These are phyloP conservation scores for Tolypocladium tundrense DNA, from an alignment of 2,329 filamentous ascomycete genomes.

Conservation along the genomic window DNA sequence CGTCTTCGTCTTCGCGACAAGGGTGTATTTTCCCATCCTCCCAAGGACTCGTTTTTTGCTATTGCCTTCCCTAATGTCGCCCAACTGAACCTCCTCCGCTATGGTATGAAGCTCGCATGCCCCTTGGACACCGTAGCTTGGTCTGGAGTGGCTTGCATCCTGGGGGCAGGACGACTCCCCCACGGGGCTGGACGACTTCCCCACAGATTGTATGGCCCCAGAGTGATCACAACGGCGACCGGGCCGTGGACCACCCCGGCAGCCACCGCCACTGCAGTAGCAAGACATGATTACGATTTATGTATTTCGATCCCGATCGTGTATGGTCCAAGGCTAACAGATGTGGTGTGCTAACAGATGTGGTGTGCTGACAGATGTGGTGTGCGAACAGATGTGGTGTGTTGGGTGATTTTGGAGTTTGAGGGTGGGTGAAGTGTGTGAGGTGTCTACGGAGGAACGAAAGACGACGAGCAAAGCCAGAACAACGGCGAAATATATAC, in stretches of 20 bases:
- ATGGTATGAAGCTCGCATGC: background rate
- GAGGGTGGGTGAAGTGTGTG: no score
- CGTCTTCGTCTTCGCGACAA: background rate
- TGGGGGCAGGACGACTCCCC: background rate
- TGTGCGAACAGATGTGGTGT: no score
- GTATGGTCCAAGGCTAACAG: background rate
- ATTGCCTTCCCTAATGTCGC: background rate
- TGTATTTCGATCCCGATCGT: background rate
- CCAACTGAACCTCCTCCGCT: background rate
- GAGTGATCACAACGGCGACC: no score
- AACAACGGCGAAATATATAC: background rate
- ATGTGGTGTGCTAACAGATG: background rate
- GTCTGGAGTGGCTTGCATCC: background rate
- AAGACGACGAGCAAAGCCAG: background rate
- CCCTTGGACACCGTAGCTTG: background rate
- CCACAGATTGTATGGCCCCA: no score
- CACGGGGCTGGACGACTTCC: no score
- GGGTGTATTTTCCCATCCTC: background rate
- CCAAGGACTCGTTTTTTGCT: background rate
- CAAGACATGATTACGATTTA: background rate
- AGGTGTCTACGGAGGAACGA: background rate
- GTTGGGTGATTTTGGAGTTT: no score
- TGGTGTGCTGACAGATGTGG: background rate
- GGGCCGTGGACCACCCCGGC: no score
- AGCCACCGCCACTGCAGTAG: background rate